These are phyloP conservation scores for Candida namnaoensis DNA, from an alignment of 805 yeast genomes.

Conservation along the genomic window DNA sequence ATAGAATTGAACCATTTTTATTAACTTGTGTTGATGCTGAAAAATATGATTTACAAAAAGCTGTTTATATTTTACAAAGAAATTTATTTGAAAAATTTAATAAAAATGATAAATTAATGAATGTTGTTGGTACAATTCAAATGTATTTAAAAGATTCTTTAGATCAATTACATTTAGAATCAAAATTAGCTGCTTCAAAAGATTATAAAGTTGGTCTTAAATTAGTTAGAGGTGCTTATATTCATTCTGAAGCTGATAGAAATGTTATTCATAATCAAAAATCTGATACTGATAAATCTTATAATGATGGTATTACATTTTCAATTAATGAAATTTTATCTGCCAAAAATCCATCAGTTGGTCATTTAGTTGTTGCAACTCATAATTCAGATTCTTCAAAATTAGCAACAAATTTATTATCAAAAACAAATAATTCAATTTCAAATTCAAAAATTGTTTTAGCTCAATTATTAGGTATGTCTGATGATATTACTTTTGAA, in stretches of 20 bases:
- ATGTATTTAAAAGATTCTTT: conserved; percentile 77
- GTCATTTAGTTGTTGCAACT: conserved; percentile 84
- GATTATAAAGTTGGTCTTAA: conserved; percentile 76
- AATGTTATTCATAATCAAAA: conserved; percentile 68
- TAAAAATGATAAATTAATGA: conserved; percentile 41
- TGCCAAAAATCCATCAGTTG: conserved; percentile 41
- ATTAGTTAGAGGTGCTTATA: conserved; percentile 92
- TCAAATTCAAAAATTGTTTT: conserved; percentile 57
- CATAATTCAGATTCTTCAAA: conserved; percentile 79
- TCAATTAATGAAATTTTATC: conserved; percentile 50
- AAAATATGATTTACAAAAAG: conserved; percentile 78
- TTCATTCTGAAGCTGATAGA: conserved; percentile 80
- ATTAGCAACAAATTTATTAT: conserved; percentile 53
- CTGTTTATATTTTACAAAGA: conserved; percentile 87
- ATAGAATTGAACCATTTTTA: conserved; percentile 62
- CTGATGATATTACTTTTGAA: conserved; percentile 78
- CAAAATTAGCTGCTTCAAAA: conserved; percentile 48
- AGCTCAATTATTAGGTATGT: conserved; percentile 94
- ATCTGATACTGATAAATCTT: conserved; percentile 70
- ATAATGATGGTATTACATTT: conserved; percentile 58
- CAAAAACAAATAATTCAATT: conserved; percentile 18
- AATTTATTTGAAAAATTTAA: conserved; percentile 69
- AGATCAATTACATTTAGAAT: conserved; percentile 52
- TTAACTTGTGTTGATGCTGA: conserved; percentile 88
- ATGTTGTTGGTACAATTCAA: conserved; percentile 87